phyloP scores from a whole-genome alignment of 192 early-diverging fungal genomes.

The Obelidium mucronatum region DNA sequence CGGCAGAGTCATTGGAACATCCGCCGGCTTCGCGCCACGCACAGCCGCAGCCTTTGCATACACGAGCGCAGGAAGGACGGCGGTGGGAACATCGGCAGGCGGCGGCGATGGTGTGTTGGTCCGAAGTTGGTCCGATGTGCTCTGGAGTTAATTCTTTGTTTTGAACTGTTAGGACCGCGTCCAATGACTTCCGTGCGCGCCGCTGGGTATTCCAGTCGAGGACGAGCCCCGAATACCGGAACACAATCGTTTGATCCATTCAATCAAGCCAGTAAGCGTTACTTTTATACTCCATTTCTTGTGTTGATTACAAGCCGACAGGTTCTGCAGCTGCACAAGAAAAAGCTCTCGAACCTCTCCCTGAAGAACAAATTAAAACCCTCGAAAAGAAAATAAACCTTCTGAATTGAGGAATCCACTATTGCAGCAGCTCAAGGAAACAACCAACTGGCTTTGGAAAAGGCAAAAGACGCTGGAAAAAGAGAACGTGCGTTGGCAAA shows the following conservation, averaged over 20 bases:
- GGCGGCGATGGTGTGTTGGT: conserved; percentile 30
- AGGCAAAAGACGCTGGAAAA: conserved; percentile 68
- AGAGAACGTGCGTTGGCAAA: conserved; percentile 59
- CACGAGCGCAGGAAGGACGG: conserved; percentile 21
- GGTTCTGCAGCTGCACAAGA: conserved; percentile 19
- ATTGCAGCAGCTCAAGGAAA: conserved; percentile 52
- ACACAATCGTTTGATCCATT: conserved; percentile 62
- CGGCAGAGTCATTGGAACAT: conserved; percentile 30
- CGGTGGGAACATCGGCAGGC: conserved; percentile 27
- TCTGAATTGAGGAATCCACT: conserved; percentile 60
- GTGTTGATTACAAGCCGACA: background rate
- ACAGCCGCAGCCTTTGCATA: conserved; percentile 11
- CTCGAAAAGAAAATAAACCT: conserved; percentile 57
- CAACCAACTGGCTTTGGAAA: conserved; percentile 58
- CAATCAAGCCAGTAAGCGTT: conserved; percentile 56
- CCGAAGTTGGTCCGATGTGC: too few relatives aligned
- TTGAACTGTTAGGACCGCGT: conserved; percentile 35
- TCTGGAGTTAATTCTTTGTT: background rate
- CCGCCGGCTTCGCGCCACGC: conserved; percentile 34
- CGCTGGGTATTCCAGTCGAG: conserved; percentile 64
- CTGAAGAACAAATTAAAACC: conserved; percentile 64
- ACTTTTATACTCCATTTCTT: background rate
- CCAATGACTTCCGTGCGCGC: conserved; percentile 67
- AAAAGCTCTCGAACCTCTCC: conserved; percentile 49
- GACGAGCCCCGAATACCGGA: conserved; percentile 44